A percentile compares a stretch with the other conserved stretches of the same genome.
phyloP scores from a whole-genome alignment of 2,329 filamentous ascomycete genomes.

The Ophiocordyceps camponoti-leonardi region DNA sequence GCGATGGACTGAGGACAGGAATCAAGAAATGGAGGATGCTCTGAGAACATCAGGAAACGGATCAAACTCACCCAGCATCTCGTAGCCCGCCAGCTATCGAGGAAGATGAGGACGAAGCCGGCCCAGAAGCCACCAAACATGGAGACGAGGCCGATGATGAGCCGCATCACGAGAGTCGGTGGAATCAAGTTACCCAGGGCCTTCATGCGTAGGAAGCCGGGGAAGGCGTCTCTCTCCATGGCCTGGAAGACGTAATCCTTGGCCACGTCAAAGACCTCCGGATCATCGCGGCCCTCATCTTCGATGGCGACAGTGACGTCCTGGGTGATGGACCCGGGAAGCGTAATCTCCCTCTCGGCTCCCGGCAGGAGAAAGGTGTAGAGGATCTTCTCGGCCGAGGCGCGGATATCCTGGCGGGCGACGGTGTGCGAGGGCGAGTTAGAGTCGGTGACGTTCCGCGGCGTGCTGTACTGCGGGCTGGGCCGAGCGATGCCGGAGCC shows the following conservation, averaged over 20 bases:
- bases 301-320: conserved; percentile 81
- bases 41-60: not conserved
- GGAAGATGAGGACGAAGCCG: conserved; percentile 82
- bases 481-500: conserved; percentile 26
- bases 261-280: conserved; percentile 89
- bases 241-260: conserved; percentile 99
- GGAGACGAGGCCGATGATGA: conserved; percentile 64
- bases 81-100: conserved; percentile 55
- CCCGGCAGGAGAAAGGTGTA: conserved; percentile 91
- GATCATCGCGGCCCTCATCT: conserved; percentile 80
- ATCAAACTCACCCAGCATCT: conserved; percentile 62
- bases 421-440: conserved; percentile 74
- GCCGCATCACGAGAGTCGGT: conserved; percentile 67
- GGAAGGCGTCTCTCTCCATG: conserved; percentile 98
- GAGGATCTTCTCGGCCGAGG: conserved; percentile 94
- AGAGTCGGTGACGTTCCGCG: conserved; percentile 51
- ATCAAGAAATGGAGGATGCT: not conserved
- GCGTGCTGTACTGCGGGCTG: conserved; percentile 41
- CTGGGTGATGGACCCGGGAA: conserved; percentile 73
- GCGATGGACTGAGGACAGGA: no score
- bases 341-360: conserved; percentile 89
- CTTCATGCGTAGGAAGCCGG: conserved; percentile 87
- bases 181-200: conserved; percentile 92
- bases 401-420: conserved; percentile 74
- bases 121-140: conserved; percentile 93